phyloP scores from a whole-genome alignment of 2,329 filamentous ascomycete species.

The Colletotrichum sp. region DNA sequence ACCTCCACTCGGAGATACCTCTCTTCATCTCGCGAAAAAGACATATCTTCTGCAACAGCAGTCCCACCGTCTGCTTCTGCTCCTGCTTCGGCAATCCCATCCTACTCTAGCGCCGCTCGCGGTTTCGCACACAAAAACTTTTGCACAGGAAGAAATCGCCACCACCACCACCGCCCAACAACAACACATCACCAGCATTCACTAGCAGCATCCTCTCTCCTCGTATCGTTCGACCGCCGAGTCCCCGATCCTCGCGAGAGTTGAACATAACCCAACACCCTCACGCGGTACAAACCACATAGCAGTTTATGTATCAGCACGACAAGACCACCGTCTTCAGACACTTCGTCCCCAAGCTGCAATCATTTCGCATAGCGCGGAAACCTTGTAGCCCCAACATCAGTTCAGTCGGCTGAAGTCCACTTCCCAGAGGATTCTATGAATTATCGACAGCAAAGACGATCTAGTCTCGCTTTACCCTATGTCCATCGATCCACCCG shows the following conservation, averaged over 20 bases:
- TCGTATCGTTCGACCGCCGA: slow-evolving; percentile 13
- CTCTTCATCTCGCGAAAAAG: neutral
- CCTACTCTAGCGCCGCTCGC: neutral
- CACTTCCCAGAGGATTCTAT: slow-evolving; percentile 56
- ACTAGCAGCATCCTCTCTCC: slow-evolving; percentile 1
- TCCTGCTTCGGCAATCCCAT: neutral
- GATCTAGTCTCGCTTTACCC: slow-evolving; percentile 53
- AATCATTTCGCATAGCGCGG: slow-evolving; percentile 94
- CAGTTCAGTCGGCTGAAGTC: slow-evolving; percentile 88
- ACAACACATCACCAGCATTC: neutral
- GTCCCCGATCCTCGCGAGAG: slow-evolving; percentile 13
- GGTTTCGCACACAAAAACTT: neutral
- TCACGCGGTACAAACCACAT: slow-evolving; percentile 18
- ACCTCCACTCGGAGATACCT: neutral
- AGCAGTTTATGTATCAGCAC: slow-evolving; percentile 98
- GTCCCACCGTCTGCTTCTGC: neutral
- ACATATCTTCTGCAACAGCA: neutral
- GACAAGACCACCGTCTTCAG: slow-evolving; percentile 87
- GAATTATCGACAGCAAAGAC: slow-evolving; percentile 57
- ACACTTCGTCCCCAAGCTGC: slow-evolving; percentile 95
- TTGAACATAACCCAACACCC: slow-evolving; percentile 16
- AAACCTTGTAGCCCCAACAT: slow-evolving; percentile 91
- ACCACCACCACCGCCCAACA: neutral
- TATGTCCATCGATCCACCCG: slow-evolving; percentile 60
- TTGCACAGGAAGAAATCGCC: neutral